Evolutionary conservation across 1,139 yeast species (phyloP).

Genomic region (Suhomyces anneliseae): DNA sequence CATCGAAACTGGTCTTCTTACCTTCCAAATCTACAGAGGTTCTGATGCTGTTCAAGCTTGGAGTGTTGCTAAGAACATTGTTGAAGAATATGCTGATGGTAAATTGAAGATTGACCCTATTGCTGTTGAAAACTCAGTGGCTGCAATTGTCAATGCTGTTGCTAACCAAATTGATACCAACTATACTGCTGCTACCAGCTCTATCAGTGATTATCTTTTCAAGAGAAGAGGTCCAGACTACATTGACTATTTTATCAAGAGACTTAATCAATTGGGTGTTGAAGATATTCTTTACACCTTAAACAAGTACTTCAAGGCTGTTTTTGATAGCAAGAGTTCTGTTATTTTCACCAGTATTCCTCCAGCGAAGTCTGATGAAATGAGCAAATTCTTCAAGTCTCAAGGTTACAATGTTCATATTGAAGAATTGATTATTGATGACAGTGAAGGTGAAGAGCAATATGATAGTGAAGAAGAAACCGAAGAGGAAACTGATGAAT

Average conservation of each 20-base stretch:
- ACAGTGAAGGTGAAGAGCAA: conserved; percentile 14
- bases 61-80: conserved; percentile 63
- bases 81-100: conserved; percentile 61
- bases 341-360: conserved; percentile 73
- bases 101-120: conserved; percentile 52
- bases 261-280: conserved; percentile 51
- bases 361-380: conserved; percentile 55
- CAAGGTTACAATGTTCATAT: conserved; percentile 63
- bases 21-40: conserved; percentile 75
- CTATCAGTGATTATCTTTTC: conserved; percentile 65
- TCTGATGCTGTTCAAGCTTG: conserved; percentile 79
- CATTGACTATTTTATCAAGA: conserved; percentile 43
- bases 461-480: conserved; percentile 21
- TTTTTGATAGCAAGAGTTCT: conserved; percentile 59
- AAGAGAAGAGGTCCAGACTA: conserved; percentile 67
- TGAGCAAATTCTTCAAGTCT: conserved; percentile 46
- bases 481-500: conserved; percentile 12
- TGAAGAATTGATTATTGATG: conserved; percentile 46
- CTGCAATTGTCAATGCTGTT: conserved; percentile 68
- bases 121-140: conserved; percentile 68
- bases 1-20: conserved; percentile 67
- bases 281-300: conserved; percentile 59
- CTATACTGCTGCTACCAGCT: conserved; percentile 63
- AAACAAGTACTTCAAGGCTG: conserved; percentile 56
- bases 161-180: conserved; percentile 65